A percentile compares a stretch with the other conserved stretches of the same genome.
These are phyloP conservation scores for Lentinula edodes DNA, from an alignment of 768 basidiomycete species.

Conservation along the genomic window DNA sequence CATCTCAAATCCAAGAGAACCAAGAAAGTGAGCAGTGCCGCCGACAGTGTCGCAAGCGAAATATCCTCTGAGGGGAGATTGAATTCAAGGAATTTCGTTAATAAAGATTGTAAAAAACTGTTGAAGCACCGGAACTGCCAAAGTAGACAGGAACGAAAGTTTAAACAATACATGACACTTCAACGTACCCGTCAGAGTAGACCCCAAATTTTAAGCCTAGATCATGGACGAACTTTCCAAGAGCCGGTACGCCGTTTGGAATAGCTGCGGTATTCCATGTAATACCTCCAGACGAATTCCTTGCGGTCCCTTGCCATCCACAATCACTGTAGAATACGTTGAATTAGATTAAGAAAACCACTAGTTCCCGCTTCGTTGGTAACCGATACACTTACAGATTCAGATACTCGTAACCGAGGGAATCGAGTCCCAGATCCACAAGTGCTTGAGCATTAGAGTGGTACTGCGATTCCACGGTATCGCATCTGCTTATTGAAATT, in stretches of 20 bases:
- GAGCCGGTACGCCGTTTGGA: slow-evolving; percentile 18
- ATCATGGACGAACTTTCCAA: slow-evolving; percentile 11
- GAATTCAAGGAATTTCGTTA: not conserved
- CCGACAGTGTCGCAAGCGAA: slow-evolving; percentile 42
- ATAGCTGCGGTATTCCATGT: slow-evolving; percentile 35
- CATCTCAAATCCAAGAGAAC: slow-evolving; percentile 40
- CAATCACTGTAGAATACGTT: slow-evolving; percentile 30
- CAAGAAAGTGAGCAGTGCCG: slow-evolving; percentile 38
- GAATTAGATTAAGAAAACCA: not conserved
- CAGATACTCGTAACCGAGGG: slow-evolving; percentile 36
- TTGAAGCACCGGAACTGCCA: not conserved
- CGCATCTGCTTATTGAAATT: slow-evolving; percentile 24
- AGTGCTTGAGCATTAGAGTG: slow-evolving; percentile 32
- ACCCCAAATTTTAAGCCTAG: slow-evolving; percentile 56
- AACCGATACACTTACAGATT: slow-evolving; percentile 23
- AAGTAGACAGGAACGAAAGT: slow-evolving; percentile 4
- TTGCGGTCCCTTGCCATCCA: slow-evolving; percentile 42
- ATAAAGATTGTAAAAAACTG: not conserved
- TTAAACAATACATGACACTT: slow-evolving; percentile 19
- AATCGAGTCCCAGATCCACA: slow-evolving; percentile 28
- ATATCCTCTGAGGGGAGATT: slow-evolving; percentile 25
- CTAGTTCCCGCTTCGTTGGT: not conserved
- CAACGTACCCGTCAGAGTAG: slow-evolving; percentile 44
- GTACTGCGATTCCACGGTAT: slow-evolving; percentile 37
- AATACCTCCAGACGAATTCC: slow-evolving; percentile 34